Evolutionary conservation across 108 stramenopile species (phyloP).

Genomic region (Fragilaria radians): DNA sequence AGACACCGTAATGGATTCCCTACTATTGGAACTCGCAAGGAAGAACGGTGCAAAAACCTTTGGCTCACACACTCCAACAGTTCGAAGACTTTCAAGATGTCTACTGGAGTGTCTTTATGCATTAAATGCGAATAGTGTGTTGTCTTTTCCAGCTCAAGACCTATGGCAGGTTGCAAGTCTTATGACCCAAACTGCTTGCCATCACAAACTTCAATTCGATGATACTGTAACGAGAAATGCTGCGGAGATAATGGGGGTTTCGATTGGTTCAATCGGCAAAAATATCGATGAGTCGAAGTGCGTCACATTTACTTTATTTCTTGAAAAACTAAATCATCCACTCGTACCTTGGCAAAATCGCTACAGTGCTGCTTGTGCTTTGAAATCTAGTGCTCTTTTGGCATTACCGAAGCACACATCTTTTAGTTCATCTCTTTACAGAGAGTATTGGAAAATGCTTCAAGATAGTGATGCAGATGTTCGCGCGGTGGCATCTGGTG

Average conservation of each 20-base stretch:
- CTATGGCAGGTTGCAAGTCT: constrained; percentile 1
- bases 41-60: not conserved
- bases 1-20: not conserved
- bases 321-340: constrained; percentile 22
- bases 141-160: too few species aligned
- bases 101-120: constrained; percentile 36
- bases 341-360: constrained; percentile 28
- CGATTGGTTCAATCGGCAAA: not conserved
- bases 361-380: constrained; percentile 30
- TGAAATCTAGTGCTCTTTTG: constrained; percentile 18
- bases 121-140: too few species aligned
- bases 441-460: constrained; percentile 17
- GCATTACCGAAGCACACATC: not conserved
- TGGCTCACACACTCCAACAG: constrained; percentile 34
- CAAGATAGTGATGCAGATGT: constrained; percentile 59
- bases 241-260: constrained; percentile 34
- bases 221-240: constrained; percentile 21
- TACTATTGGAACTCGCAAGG: constrained; percentile 3
- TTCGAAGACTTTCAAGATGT: constrained; percentile 48
- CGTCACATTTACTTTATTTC: constrained; percentile 11
- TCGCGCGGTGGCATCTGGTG: constrained; percentile 27
- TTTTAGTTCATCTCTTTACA: not conserved
- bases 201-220: constrained; percentile 3
- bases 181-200: not conserved
- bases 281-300: not conserved